Conservation (phyloP, 495 filamentous ascomycete species). For the Neurospora tetraspora region DNA sequence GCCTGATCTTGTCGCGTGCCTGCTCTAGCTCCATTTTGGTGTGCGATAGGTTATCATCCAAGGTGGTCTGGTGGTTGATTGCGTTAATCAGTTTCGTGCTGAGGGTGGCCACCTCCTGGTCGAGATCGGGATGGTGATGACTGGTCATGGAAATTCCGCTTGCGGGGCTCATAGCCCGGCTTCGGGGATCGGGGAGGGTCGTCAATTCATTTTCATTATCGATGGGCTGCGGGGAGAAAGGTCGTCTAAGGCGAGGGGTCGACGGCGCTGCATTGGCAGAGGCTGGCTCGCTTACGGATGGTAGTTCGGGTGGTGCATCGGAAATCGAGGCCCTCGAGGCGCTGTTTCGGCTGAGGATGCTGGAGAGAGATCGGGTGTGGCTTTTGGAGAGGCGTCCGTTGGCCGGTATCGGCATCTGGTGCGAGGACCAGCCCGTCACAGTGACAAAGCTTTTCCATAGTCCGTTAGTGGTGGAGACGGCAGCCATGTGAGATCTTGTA, state of each 20-base stretch:
- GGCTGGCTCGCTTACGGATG: background rate
- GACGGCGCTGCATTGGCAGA: conserved; percentile 2
- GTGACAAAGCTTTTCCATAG: conserved; percentile 35
- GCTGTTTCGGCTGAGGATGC: conserved; percentile 19
- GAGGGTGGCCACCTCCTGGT: conserved; percentile 77
- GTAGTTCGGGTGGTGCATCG: background rate
- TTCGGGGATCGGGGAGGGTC: conserved; percentile 40
- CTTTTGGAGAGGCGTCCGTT: conserved; percentile 29
- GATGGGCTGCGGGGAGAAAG: conserved; percentile 19
- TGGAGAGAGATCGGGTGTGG: conserved; percentile 41
- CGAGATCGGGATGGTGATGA: conserved; percentile 61
- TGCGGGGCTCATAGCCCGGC: conserved; percentile 28
- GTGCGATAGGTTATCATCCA: conserved; percentile 78
- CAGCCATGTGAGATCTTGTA: conserved; percentile 13
- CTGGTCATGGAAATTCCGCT: conserved; percentile 12
- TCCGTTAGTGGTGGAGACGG: conserved; percentile 19
- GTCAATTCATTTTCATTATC: conserved; percentile 38
- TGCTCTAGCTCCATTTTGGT: conserved; percentile 75
- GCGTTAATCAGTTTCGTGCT: conserved; percentile 94
- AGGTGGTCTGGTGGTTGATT: conserved; percentile 89
- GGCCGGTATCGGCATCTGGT: conserved; percentile 20
- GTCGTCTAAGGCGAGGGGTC: conserved; percentile 23
- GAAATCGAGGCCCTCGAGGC: conserved; percentile 6
- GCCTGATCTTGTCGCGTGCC: conserved; percentile 55
- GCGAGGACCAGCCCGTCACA: conserved; percentile 41